These are phyloP conservation scores for Picea engelmannii DNA, from an alignment of 83 land plant species.

Conservation along the genomic window DNA sequence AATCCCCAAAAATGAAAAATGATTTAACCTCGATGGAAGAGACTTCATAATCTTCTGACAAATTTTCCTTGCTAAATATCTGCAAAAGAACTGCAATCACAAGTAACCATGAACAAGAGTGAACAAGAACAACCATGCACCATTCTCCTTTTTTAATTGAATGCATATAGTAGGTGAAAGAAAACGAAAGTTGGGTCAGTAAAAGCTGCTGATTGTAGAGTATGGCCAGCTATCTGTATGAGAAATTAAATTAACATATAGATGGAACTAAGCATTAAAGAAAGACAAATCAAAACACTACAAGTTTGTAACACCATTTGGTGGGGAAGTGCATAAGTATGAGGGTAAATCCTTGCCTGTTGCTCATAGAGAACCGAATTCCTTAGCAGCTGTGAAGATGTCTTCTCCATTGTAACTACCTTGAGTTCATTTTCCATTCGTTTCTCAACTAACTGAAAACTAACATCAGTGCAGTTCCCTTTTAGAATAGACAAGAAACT, in stretches of 20 bases:
- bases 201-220: background rate
- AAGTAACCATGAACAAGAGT: conserved; percentile 2
- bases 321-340: too few species aligned
- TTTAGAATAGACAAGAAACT: conserved; percentile 20
- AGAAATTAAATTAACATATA: background rate
- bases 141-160: background rate
- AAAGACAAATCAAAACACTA: background rate
- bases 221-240: background rate
- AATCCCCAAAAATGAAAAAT: conserved; percentile 11
- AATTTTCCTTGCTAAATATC: conserved; percentile 36
- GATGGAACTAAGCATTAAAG: background rate
- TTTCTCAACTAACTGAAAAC: background rate
- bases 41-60: conserved; percentile 35
- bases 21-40: conserved; percentile 10
- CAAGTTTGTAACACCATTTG: background rate
- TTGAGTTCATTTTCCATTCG: background rate
- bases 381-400: conserved; percentile 40
- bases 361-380: conserved; percentile 48
- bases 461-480: background rate
- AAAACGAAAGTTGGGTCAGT: conserved; percentile 12
- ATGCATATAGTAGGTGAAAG: background rate
- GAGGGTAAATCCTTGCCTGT: too few species aligned
- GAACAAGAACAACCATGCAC: background rate
- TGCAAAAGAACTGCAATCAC: conserved; percentile 44
- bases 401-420: conserved; percentile 23